These are phyloP conservation scores for Pseudodiploospora longispora DNA, from an alignment of 2,329 filamentous ascomycete genomes.

Conservation along the genomic window DNA sequence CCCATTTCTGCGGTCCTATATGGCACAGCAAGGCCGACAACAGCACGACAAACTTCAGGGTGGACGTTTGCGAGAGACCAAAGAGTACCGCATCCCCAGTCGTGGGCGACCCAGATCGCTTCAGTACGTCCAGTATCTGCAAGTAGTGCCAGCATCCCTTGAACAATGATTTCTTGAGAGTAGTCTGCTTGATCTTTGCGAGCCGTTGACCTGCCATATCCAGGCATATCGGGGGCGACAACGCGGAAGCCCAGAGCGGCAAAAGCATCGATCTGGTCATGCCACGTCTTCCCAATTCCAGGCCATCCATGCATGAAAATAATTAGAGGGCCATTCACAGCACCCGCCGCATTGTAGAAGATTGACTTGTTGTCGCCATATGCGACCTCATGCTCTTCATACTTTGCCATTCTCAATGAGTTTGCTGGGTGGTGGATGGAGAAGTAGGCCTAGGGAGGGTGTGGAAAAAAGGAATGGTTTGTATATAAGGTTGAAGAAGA, in stretches of 20 bases:
- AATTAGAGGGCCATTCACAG: constrained; percentile 18
- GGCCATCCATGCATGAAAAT: constrained; percentile 30
- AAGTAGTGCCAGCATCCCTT: constrained; percentile 22
- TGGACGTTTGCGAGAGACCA: constrained; percentile 20
- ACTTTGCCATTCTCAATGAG: neutral
- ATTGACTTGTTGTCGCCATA: constrained; percentile 18
- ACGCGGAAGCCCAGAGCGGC: constrained; percentile 21
- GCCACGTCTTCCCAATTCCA: constrained; percentile 24
- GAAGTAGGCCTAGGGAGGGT: neutral
- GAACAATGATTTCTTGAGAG: constrained; percentile 17
- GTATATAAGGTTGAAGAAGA: no score
- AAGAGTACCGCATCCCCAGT: constrained; percentile 28
- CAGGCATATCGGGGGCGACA: constrained; percentile 23
- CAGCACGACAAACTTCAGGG: constrained; percentile 17
- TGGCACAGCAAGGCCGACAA: constrained; percentile 27
- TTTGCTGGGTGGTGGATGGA: neutral
- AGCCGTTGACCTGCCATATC: constrained; percentile 21
- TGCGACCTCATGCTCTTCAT: constrained; percentile 7
- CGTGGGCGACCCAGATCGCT: constrained; percentile 38
- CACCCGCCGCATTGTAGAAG: constrained; percentile 22
- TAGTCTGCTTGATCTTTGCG: constrained; percentile 16
- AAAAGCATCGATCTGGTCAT: constrained; percentile 17
- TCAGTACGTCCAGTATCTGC: constrained; percentile 20
- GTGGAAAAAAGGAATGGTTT: no score
- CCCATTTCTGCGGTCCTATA: constrained; percentile 34